Percentiles rank a stretch among this genome's conserved stretches.
Evolutionary conservation across 352 stramenopile genomes (phyloP).

Genomic region (Pythium monospermum): DNA sequence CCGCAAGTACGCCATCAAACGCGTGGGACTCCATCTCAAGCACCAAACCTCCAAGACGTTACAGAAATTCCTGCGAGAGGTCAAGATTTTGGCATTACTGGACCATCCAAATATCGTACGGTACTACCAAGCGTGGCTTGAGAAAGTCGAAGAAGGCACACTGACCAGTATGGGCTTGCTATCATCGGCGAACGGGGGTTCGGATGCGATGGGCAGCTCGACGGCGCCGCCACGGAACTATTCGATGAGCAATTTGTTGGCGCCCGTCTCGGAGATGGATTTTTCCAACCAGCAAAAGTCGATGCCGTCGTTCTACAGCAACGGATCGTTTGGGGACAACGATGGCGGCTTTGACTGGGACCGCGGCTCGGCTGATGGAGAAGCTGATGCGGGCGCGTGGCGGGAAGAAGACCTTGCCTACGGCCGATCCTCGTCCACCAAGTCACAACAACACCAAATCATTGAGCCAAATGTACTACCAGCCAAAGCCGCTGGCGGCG

Average conservation of each 20-base stretch:
- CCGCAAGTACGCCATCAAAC: conserved; percentile 92
- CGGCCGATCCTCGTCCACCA: background rate
- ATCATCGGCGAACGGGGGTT: conserved; percentile 1
- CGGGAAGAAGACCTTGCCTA: conserved; percentile 18
- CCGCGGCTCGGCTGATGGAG: conserved; percentile 39
- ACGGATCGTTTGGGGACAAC: conserved; percentile 40
- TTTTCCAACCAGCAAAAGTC: conserved; percentile 48
- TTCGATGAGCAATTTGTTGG: conserved; percentile 68
- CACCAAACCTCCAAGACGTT: conserved; percentile 89
- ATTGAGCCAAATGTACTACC: conserved; percentile 17
- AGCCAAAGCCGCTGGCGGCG: background rate
- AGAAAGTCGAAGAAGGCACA: conserved; percentile 70
- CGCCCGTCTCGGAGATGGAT: conserved; percentile 60
- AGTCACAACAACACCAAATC: background rate
- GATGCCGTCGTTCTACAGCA: conserved; percentile 42
- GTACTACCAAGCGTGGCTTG: conserved; percentile 90
- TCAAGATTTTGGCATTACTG: conserved; percentile 89
- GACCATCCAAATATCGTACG: conserved; percentile 93
- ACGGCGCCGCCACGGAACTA: conserved; percentile 42
- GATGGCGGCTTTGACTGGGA: conserved; percentile 80
- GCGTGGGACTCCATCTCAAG: conserved; percentile 74
- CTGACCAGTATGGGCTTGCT: background rate
- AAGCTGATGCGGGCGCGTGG: conserved; percentile 18
- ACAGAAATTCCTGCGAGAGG: conserved; percentile 91
- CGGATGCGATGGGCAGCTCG: conserved; percentile 17